phyloP scores from a whole-genome alignment of 805 yeast species.

The Metschnikowia lochheadii region DNA sequence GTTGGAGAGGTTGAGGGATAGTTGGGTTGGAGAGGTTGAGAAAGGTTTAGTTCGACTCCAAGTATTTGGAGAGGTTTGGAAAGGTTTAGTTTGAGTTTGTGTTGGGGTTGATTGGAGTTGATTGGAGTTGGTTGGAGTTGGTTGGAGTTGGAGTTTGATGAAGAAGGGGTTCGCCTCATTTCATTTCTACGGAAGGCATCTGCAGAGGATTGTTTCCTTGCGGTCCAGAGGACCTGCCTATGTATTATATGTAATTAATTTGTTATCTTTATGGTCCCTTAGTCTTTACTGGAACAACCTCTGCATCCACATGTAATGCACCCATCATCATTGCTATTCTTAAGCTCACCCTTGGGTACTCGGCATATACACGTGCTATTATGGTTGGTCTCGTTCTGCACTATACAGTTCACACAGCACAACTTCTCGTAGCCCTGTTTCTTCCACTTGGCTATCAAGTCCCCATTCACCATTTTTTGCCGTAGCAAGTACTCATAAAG shows the following conservation, averaged over 20 bases:
- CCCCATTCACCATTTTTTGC: conserved; percentile 62
- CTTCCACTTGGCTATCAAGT: conserved; percentile 76
- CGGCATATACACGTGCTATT: conserved; percentile 74
- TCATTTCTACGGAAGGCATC: background rate
- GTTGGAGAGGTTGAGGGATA: too few relatives aligned
- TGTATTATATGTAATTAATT: conserved; percentile 4
- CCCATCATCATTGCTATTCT: conserved; percentile 28
- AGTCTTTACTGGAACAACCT: conserved; percentile 80
- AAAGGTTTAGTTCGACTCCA: too few relatives aligned
- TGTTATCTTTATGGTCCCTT: conserved; percentile 6
- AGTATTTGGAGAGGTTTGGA: too few relatives aligned
- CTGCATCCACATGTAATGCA: conserved; percentile 82
- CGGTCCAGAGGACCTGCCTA: background rate
- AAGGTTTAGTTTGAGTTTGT: too few relatives aligned
- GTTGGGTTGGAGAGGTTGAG: too few relatives aligned
- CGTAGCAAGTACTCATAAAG: conserved; percentile 71
- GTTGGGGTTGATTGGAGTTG: too few relatives aligned
- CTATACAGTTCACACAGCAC: conserved; percentile 80
- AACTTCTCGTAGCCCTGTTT: conserved; percentile 81
- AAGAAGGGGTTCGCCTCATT: background rate
- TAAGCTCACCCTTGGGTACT: conserved; percentile 63
- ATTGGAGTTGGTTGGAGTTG: too few relatives aligned
- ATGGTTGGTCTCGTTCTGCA: conserved; percentile 56
- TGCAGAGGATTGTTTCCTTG: background rate
- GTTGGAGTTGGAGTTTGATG: too few relatives aligned